Percentiles rank a stretch among this genome's conserved stretches.
phyloP scores from a whole-genome alignment of 2,329 filamentous ascomycete genomes.

The Phaeosphaeria sp. region DNA sequence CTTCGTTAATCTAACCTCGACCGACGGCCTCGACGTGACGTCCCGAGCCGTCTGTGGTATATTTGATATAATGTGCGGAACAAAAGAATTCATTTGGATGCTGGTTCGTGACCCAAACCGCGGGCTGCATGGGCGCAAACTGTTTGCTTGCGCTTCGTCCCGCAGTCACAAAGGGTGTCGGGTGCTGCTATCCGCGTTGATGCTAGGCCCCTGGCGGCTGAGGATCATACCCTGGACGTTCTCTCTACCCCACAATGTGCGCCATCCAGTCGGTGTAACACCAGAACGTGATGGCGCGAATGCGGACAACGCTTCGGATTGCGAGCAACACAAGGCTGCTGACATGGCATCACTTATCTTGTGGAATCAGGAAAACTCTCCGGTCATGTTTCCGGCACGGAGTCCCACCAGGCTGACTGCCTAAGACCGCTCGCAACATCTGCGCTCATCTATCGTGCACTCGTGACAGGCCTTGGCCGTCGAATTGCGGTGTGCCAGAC shows the following conservation, averaged over 20 bases:
- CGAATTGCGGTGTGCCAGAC: constrained; percentile 44
- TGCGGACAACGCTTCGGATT: constrained; percentile 23
- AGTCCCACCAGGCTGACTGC: constrained; percentile 14
- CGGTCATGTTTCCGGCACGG: constrained; percentile 3
- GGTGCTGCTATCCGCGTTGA: constrained; percentile 28
- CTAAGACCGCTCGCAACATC: constrained; percentile 24
- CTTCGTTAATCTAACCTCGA: constrained; percentile 43
- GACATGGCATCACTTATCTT: constrained; percentile 2
- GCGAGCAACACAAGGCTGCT: constrained; percentile 24
- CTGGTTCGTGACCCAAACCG: constrained; percentile 13
- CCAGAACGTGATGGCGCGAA: constrained; percentile 12
- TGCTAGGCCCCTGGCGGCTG: constrained; percentile 26
- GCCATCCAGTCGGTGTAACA: constrained; percentile 27
- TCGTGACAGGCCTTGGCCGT: constrained; percentile 28
- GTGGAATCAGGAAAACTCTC: constrained; percentile 1
- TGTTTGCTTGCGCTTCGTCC: constrained; percentile 13
- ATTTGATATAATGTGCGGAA: constrained; percentile 19
- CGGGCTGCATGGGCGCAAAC: constrained; percentile 16
- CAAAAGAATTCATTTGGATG: constrained; percentile 11
- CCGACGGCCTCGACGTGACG: constrained; percentile 36
- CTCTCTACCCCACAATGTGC: constrained; percentile 33
- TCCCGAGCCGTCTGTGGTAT: constrained; percentile 43
- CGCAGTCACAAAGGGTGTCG: constrained; percentile 15
- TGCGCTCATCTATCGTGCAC: constrained; percentile 28
- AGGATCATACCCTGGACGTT: constrained; percentile 20